Evolutionary conservation across 768 basidiomycete genomes (phyloP).

Genomic region (Lactarius sp.): DNA sequence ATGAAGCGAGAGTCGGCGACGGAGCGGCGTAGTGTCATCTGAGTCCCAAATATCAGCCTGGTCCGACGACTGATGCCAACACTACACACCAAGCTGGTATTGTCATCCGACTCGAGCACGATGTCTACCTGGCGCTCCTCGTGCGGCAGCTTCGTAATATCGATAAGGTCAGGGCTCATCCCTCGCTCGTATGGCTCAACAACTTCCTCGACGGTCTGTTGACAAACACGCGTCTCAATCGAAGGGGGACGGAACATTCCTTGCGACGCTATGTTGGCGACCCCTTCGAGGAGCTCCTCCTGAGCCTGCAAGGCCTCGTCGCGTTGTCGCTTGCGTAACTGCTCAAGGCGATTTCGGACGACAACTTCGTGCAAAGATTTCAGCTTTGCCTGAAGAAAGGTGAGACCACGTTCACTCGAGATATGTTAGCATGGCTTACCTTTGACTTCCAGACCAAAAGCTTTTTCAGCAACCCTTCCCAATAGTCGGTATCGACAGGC

Average conservation of each 20-base stretch:
- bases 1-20: conserved; percentile 88
- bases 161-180: conserved; percentile 80
- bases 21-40: conserved; percentile 76
- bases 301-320: conserved; percentile 95
- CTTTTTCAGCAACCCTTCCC: conserved; percentile 90
- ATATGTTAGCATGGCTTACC: conserved; percentile 38
- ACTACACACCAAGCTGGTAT: conserved; percentile 44
- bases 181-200: conserved; percentile 75
- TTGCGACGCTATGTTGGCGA: conserved; percentile 54
- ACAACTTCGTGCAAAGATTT: conserved; percentile 93
- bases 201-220: conserved; percentile 45
- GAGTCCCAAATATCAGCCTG: conserved; percentile 8
- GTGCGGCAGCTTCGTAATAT: conserved; percentile 59
- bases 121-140: conserved; percentile 85
- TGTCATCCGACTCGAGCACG: conserved; percentile 62
- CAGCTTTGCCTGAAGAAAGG: conserved; percentile 66
- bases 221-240: conserved; percentile 34
- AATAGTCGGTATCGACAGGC: conserved; percentile 95
- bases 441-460: conserved; percentile 97
- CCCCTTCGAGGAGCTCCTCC: conserved; percentile 81
- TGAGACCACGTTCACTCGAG: conserved; percentile 5
- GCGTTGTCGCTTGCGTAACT: conserved; percentile 90
- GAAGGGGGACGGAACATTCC: conserved; percentile 39
- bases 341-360: conserved; percentile 91
- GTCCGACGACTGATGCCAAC: conserved; percentile 4